Percentiles rank a stretch among this genome's conserved stretches.
These are phyloP conservation scores for Nidula niveotomentosa DNA, from an alignment of 1,284 basidiomycete genomes.

Conservation along the genomic window DNA sequence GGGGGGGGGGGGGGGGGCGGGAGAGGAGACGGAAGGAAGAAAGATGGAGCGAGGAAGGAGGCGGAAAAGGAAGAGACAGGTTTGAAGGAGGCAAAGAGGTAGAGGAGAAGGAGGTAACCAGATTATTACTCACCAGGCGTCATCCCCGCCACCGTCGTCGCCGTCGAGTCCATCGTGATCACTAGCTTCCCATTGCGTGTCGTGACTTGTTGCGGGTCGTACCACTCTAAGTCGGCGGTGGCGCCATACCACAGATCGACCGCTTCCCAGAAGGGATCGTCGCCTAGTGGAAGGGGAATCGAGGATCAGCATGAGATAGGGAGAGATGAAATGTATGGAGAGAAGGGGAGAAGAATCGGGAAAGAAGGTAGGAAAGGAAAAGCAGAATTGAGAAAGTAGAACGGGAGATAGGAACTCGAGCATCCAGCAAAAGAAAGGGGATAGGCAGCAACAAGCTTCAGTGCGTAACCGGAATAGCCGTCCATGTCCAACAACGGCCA, in stretches of 20 bases:
- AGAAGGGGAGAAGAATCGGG: not conserved
- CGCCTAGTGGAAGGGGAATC: conserved; percentile 25
- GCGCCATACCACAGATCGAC: conserved; percentile 63
- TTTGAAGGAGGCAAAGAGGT: no score
- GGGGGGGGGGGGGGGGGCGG: not conserved
- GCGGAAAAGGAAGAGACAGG: no score
- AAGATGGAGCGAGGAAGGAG: not conserved
- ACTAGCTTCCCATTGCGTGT: conserved; percentile 72
- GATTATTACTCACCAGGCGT: conserved; percentile 24
- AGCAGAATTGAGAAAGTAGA: not conserved
- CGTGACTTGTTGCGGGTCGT: conserved; percentile 75
- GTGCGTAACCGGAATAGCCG: no score
- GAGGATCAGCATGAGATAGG: not conserved
- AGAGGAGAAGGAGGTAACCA: no score
- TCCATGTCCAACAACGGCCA: no score
- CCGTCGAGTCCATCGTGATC: conserved; percentile 66
- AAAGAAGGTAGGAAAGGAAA: not conserved
- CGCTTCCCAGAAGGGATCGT: conserved; percentile 78
- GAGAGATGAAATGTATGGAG: not conserved
- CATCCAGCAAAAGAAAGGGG: not conserved
- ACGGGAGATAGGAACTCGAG: not conserved
- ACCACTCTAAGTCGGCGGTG: conserved; percentile 72
- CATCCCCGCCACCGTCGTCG: conserved; percentile 22
- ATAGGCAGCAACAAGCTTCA: no score
- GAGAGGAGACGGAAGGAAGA: not conserved